Evolutionary conservation across 164 flowering plant genomes (phyloP), one percentile per base, ranked within the genome.

Genomic region (Dillenia turbinata): DNA sequence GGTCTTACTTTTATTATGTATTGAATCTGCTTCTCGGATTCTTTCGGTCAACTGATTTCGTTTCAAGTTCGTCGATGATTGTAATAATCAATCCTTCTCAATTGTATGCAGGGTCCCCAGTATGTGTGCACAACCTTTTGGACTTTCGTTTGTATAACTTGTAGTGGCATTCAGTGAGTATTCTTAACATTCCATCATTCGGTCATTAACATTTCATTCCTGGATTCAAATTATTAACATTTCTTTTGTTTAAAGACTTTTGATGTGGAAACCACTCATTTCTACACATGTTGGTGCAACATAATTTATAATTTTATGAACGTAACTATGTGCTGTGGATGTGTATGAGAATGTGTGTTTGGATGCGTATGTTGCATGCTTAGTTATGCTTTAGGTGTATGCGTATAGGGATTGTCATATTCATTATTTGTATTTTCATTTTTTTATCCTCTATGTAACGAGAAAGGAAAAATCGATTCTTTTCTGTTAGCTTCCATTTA

Each of bases 91-190:
- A 33, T 59, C 17, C 61, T 58, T 40, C 12, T 48, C 6, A 49
- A 45, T 56, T 52, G 7, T 60, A n/a, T 75, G 76, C 90, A 89
- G 97, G 97, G 92, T 54, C 97, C 96, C 24, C 96, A 91, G 70
- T 91, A 89, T 72, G 97, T 87, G 3, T 91, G 97, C 65, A 82
- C 88, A 22, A 87, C 80, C 65, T 91, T 91, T 67, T 91, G 96
- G 97, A 87, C 94, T 15, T 91, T 91, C 59, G 74, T 89, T 43
- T 91, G 97, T 53, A 83, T 63, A 26, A 72, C 85, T 46, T 89
- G 97, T 79, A 87, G 97, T 66, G 97, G 97, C 57, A 91, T 91
- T 70, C 97, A 91, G 92, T 91, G 71, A 84, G 93, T 86, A 50
- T 14, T 58, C 66, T 33, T 48, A 33, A 33, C 40, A 4, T 5